Evolutionary conservation across 495 filamentous ascomycete species (phyloP), one percentile per base, ranked within the genome.

Genomic region (Opeltia flavorubescens): DNA sequence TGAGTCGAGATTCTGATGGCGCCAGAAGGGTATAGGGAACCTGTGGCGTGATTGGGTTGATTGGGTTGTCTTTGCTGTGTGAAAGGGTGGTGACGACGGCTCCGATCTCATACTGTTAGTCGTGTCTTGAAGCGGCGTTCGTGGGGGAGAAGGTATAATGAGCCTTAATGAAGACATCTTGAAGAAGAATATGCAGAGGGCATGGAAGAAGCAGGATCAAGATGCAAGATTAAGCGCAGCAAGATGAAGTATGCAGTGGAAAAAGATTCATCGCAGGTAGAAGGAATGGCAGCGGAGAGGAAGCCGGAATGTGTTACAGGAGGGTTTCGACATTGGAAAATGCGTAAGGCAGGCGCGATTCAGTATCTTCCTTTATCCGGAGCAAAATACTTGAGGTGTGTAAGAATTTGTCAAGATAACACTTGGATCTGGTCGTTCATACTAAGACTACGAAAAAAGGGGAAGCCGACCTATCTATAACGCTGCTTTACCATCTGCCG

Each of bases 1-100:
- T 9, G 44, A 38, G 38, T 47, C 44, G 31, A 47, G 42, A 30
- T 30, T 23, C 6, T 31, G 42, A 5, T 13, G 44, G 15, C 33
- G 33, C 15, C 24, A 38, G 33, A 33, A 26, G 11, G 29, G 31
- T 0, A 47, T 5, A 26, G 47, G 43, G 47, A 26, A 11, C 24
- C 26, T 49, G 39, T 28, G 47, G 23, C 47, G 23, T 4, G 23
- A 18, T 30, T 30, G 18, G 43, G n/a, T 25, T 26, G 38, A 41
- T 25, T 41, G 38, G 21, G 13, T 25, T 8, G 38, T 41, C 38
- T 41, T 41, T 1, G 38, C 38, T 41, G 38, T 41, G n/a, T 41
- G 38, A 21, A 41, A 41, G 34, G 12, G 15, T 41, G 38, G 38
- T 1, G 38, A 41, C 15, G 38, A 41, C 5, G 38, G 38, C 13